Evolutionary conservation across 192 early-diverging fungal genomes (phyloP).

Genomic region (Entomortierella chlamydospora): DNA sequence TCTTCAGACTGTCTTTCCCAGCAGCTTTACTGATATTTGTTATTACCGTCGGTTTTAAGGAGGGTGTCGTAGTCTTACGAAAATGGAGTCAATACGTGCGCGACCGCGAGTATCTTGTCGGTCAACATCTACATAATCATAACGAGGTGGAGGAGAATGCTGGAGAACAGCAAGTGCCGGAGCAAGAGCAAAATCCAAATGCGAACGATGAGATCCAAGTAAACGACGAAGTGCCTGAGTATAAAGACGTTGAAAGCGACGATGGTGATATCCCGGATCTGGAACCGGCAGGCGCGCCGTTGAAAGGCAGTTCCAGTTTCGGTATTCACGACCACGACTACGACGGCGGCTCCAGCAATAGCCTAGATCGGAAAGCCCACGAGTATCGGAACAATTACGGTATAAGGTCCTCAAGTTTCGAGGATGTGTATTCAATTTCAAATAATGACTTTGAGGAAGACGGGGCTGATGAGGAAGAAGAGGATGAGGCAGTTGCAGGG

Average conservation of each 20-base stretch:
- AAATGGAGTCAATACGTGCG: slow-evolving; percentile 82
- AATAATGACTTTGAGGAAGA: background rate
- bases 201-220: background rate
- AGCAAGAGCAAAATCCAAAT: background rate
- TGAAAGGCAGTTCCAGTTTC: background rate
- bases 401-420: background rate
- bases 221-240: too few species aligned
- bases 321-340: too few species aligned
- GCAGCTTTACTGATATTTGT: slow-evolving; percentile 47
- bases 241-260: background rate
- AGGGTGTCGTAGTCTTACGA: slow-evolving; percentile 55
- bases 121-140: slow-evolving; percentile 87
- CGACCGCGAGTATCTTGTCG: slow-evolving; percentile 90
- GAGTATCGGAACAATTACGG: slow-evolving; percentile 2
- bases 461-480: slow-evolving; percentile 6
- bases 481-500: background rate
- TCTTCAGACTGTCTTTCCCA: slow-evolving; percentile 58
- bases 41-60: slow-evolving; percentile 24
- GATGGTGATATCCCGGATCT: slow-evolving; percentile 15
- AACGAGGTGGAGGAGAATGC: slow-evolving; percentile 29
- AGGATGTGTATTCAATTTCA: background rate
- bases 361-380: background rate
- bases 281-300: background rate
- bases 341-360: background rate
- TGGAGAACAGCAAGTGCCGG: slow-evolving; percentile 1